phyloP scores from a whole-genome alignment of 805 yeast genomes.

The Clavispora asparagi region DNA sequence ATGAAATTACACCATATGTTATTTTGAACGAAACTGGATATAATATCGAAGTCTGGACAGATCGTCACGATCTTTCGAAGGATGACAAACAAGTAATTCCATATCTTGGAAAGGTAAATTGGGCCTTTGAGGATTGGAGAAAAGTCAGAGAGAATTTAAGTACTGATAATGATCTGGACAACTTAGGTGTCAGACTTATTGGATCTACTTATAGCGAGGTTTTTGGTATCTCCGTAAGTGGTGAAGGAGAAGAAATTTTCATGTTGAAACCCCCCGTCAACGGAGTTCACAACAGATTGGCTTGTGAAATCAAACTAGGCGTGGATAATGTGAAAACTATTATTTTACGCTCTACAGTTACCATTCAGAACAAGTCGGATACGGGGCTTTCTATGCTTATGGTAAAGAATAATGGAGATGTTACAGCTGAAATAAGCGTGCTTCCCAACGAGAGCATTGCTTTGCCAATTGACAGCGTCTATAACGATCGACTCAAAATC shows the following conservation, averaged over 20 bases:
- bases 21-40: conserved; percentile 83
- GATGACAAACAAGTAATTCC: conserved; percentile 30
- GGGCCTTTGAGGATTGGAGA: conserved; percentile 97
- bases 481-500: conserved; percentile 50
- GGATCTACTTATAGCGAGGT: conserved; percentile 53
- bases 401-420: conserved; percentile 29
- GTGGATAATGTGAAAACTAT: conserved; percentile 77
- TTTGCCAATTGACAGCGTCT: conserved; percentile 69
- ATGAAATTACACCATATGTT: conserved; percentile 75
- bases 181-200: conserved; percentile 57
- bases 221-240: conserved; percentile 57
- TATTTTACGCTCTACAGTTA: conserved; percentile 70
- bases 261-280: conserved; percentile 57
- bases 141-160: conserved; percentile 73
- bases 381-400: conserved; percentile 51
- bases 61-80: conserved; percentile 33
- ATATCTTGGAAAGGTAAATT: conserved; percentile 52
- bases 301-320: conserved; percentile 64
- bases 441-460: conserved; percentile 56
- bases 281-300: conserved; percentile 67
- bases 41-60: conserved; percentile 76
- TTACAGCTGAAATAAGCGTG: conserved; percentile 30
- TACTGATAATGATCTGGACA: conserved; percentile 55
- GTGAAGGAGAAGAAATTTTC: conserved; percentile 79
- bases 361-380: conserved; percentile 55